Evolutionary conservation across 441 rosid species (phyloP), one percentile per base, ranked within the genome.

Genomic region (Populus hybrid): DNA sequence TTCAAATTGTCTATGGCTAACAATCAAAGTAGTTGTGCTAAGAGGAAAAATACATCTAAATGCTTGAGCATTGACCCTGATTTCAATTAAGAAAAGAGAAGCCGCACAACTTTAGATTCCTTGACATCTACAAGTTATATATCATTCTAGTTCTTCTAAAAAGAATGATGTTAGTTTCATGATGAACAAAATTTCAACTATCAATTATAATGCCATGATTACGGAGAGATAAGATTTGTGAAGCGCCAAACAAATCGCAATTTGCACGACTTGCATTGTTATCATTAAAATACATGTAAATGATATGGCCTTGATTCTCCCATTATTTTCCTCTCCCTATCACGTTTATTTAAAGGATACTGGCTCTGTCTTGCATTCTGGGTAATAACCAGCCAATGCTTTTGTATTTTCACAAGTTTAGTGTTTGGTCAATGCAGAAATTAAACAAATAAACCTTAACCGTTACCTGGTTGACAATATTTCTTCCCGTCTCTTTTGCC

Each of bases 401-500:
- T 8, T 66, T 6, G n/a, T 10, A 68, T 10, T 24, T 67, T 6
- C 26, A 50, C 38, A 57, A 67, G 21, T 61, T 64, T 3, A 28
- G 23, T 12, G 69, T 24, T 12, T 50, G 70, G 46, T 57, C 67
- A 21, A 73, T 14, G 40, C 36, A 24, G 10, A 61, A 18, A 59
- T 21, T 6, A 71, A n/a, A 2, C 4, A 8, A 50, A 24, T 2
- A 66, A 42, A 61, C 16, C 24, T 12, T 26, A 11, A 54, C n/a
- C 35, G n/a, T 82, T 88, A 95, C 99, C 97, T 92, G 73, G 99
- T 93, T 73, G 97, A 82, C 78, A 95, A 75, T 76, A 95, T 93
- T 90, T 95, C 96, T 83, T 84, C 97, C 1, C 97, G 94, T 82
- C 95, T 91, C 90, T 2, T 82, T 77, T 88, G 86, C 85, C 98